A percentile compares a stretch with the other conserved stretches of the same genome.
phyloP scores from a whole-genome alignment of 2,329 filamentous ascomycete genomes.

The Arthrocladium fulminans region DNA sequence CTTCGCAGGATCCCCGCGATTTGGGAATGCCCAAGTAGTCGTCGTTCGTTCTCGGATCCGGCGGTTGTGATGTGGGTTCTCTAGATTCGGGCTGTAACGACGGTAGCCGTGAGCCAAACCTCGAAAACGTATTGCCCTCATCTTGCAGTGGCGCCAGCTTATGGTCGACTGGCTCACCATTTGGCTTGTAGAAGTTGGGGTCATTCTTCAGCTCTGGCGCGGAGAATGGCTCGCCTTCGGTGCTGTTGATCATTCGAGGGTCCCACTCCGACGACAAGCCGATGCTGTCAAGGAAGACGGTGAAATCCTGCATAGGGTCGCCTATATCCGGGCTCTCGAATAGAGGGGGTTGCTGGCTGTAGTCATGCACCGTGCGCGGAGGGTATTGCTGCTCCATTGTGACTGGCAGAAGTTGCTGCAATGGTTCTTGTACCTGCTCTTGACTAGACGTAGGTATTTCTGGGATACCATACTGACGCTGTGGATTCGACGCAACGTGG shows the following conservation, averaged over 20 bases:
- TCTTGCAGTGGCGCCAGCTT: slow-evolving; percentile 32
- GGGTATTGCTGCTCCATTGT: slow-evolving; percentile 21
- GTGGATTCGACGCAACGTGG: slow-evolving; percentile 40
- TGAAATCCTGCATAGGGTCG: slow-evolving; percentile 42
- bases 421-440: slow-evolving; percentile 20
- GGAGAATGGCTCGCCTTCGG: slow-evolving; percentile 23
- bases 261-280: slow-evolving; percentile 43
- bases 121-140: slow-evolving; percentile 35
- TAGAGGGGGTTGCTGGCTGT: slow-evolving; percentile 25
- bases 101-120: slow-evolving; percentile 40
- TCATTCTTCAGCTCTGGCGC: slow-evolving; percentile 30
- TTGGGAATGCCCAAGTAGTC: slow-evolving; percentile 31
- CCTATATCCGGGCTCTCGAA: slow-evolving; percentile 39
- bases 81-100: slow-evolving; percentile 40
- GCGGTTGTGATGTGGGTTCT: slow-evolving; percentile 30
- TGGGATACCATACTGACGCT: slow-evolving; percentile 24
- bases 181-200: slow-evolving; percentile 29
- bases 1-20: slow-evolving; percentile 38
- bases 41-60: slow-evolving; percentile 29
- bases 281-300: slow-evolving; percentile 41
- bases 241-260: slow-evolving; percentile 34
- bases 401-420: slow-evolving; percentile 19
- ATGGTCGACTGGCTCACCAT: slow-evolving; percentile 33
- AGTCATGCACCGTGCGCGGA: slow-evolving; percentile 21
- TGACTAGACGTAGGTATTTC: slow-evolving; percentile 19